A percentile compares a stretch with the other conserved stretches of the same genome.
Conservation (phyloP, 2,329 filamentous ascomycete genomes). For the Dothideomycetidae sp. region DNA sequence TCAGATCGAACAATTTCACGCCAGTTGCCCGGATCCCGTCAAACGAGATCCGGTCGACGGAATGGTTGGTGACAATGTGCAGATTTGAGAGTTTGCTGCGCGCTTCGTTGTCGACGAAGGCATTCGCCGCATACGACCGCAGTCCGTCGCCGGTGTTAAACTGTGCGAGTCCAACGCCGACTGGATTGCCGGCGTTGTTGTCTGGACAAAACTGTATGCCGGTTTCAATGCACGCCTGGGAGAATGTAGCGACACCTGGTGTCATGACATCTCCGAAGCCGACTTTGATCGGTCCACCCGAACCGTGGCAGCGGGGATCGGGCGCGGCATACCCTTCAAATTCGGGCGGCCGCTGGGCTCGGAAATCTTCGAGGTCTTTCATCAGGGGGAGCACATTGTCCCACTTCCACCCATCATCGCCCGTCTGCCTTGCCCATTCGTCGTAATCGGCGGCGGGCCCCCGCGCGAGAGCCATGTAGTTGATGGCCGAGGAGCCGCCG, state of each 20-base stretch:
- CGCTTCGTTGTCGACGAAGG: conserved; percentile 9
- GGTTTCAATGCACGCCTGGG: no score
- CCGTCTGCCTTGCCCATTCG: conserved; percentile 33
- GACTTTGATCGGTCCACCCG: conserved; percentile 14
- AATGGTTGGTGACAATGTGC: not conserved
- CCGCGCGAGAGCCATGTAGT: conserved; percentile 52
- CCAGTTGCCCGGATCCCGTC: no score
- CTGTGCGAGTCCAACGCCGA: conserved; percentile 3
- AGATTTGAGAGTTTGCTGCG: conserved; percentile 11
- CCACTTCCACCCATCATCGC: conserved; percentile 43
- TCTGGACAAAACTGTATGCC: no score
- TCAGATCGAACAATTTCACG: not conserved
- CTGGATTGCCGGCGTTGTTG: not conserved
- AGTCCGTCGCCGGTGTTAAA: conserved; percentile 7
- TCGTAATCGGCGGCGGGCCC: conserved; percentile 44
- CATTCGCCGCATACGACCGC: not conserved
- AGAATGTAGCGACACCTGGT: no score
- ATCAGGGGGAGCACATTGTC: conserved; percentile 28
- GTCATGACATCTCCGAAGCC: no score
- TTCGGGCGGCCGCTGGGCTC: no score
- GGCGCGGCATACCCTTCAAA: no score
- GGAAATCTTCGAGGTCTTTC: conserved; percentile 37
- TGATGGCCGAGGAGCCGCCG: conserved; percentile 43
- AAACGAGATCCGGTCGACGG: no score
- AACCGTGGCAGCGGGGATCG: no score